These are phyloP conservation scores for Ceratocystis eucalypticola DNA, from an alignment of 2,329 filamentous ascomycete species.

Conservation along the genomic window DNA sequence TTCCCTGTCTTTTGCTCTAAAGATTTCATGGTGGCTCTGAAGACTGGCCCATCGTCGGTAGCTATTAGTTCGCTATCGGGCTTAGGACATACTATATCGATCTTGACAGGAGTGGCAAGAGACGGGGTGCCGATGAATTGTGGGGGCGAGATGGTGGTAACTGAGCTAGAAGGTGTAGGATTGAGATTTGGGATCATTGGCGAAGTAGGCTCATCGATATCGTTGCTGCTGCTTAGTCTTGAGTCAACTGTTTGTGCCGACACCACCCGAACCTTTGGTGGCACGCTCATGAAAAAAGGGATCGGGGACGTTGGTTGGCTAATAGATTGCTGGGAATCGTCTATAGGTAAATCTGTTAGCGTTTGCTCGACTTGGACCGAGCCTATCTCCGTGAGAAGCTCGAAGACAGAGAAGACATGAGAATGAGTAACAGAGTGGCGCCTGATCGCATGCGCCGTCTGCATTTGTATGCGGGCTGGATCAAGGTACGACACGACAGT, in stretches of 20 bases:
- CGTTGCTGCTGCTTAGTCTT: constrained; percentile 59
- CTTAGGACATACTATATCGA: constrained; percentile 76
- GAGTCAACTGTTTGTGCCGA: constrained; percentile 80
- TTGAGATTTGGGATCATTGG: constrained; percentile 34
- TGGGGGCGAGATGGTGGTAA: constrained; percentile 23
- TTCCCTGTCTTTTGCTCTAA: constrained; percentile 92
- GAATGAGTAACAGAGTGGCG: background rate
- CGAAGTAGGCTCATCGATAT: constrained; percentile 43
- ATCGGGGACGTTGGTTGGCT: constrained; percentile 54
- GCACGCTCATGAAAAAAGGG: constrained; percentile 57
- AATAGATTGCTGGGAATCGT: constrained; percentile 29
- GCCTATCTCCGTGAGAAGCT: too few species aligned
- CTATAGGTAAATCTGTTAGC: constrained; percentile 25
- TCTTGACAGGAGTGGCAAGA: constrained; percentile 44
- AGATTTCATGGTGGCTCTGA: constrained; percentile 91
- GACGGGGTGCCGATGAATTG: constrained; percentile 19
- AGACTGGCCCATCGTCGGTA: constrained; percentile 85
- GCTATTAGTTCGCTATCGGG: constrained; percentile 74
- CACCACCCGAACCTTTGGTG: constrained; percentile 67
- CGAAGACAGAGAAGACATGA: too few species aligned
- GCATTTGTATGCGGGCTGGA: background rate
- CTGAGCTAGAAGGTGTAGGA: constrained; percentile 14
- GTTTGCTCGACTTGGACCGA: background rate
- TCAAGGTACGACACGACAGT: constrained; percentile 12
- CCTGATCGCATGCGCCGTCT: background rate